A percentile compares a stretch with the other conserved stretches of the same genome.
Conservation (phyloP, 352 stramenopile species). For the Pythium plurisporium region DNA sequence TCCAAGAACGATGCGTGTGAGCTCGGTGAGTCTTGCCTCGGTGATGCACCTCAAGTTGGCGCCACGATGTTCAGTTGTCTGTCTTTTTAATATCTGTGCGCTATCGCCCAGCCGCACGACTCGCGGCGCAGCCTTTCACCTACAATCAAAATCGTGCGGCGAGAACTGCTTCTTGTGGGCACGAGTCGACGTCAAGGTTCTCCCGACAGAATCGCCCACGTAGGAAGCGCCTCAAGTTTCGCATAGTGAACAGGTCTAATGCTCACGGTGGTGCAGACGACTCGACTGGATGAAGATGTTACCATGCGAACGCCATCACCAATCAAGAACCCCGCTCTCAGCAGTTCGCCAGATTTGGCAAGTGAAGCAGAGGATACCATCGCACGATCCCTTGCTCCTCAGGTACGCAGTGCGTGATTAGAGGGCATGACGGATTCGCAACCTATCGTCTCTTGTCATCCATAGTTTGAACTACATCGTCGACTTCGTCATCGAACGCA, state of each 20-base stretch:
- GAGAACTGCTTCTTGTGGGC: slow-evolving; percentile 13
- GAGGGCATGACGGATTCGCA: too few species aligned
- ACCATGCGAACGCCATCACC: slow-evolving; percentile 7
- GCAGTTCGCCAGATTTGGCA: neutral
- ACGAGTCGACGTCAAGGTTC: slow-evolving; percentile 1
- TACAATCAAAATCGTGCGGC: slow-evolving; percentile 18
- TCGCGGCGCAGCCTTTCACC: slow-evolving; percentile 19
- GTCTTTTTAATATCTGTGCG: too few species aligned
- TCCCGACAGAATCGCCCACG: neutral
- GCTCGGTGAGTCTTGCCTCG: neutral
- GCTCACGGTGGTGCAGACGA: neutral
- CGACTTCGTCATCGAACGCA: slow-evolving; percentile 39
- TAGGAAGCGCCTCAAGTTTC: too few species aligned
- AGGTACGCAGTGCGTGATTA: neutral
- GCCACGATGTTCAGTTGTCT: too few species aligned
- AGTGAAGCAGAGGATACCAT: neutral
- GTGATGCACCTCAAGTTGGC: too few species aligned
- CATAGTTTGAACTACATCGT: slow-evolving; percentile 19
- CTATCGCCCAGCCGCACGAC: neutral
- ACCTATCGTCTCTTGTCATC: neutral
- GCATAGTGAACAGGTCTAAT: too few species aligned
- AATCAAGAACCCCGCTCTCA: neutral
- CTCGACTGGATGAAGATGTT: slow-evolving; percentile 2
- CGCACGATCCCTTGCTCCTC: neutral
- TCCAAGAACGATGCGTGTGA: neutral